Percentiles rank a stretch among this genome's conserved stretches.
Conservation (phyloP, 2,329 filamentous ascomycete genomes). For the Sporothrix inflata region DNA sequence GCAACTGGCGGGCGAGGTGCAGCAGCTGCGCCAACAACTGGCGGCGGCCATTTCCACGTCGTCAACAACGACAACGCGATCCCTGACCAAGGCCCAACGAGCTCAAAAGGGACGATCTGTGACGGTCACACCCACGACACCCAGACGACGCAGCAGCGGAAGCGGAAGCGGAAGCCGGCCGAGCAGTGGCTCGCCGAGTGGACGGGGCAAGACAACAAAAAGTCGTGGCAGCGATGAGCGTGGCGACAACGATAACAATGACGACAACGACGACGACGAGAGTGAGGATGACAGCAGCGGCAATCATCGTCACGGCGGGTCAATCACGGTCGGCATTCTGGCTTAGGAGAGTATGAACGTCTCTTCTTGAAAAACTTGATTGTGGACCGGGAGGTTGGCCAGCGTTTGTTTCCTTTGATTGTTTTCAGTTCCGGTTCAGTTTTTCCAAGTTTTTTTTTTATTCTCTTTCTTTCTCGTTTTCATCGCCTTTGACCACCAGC, state of each 20-base stretch:
- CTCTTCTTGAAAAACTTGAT: not conserved
- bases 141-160: not conserved
- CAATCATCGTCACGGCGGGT: not conserved
- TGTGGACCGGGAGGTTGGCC: not conserved
- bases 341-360: not conserved
- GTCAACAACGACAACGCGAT: not conserved
- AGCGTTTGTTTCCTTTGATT: not conserved
- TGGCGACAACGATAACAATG: not conserved
- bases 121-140: not conserved
- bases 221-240: not conserved
- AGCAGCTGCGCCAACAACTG: slow-evolving; percentile 23
- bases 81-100: not conserved
- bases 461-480: not conserved
- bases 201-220: not conserved
- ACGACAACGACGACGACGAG: not conserved
- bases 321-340: not conserved
- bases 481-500: too few relatives aligned
- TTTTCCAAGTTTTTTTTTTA: not conserved
- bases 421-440: not conserved
- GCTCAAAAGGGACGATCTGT: not conserved
- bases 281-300: too few relatives aligned
- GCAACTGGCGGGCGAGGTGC: slow-evolving; percentile 22
- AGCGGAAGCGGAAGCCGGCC: not conserved
- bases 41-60: not conserved
- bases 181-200: not conserved